These are phyloP conservation scores for Ganoderma lingzhi DNA, from an alignment of 1,284 basidiomycete genomes.

Conservation along the genomic window DNA sequence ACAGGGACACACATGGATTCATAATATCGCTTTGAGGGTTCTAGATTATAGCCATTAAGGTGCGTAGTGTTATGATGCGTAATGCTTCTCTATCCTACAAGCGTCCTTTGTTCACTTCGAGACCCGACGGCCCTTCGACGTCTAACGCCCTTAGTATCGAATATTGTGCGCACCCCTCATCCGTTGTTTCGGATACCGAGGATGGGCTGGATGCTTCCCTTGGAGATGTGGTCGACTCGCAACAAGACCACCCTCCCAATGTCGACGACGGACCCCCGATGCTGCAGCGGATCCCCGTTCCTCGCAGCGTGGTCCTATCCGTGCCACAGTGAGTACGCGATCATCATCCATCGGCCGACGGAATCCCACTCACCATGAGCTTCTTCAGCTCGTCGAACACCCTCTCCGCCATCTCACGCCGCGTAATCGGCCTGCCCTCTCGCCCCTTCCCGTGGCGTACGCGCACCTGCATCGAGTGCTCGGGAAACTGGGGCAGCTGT, in stretches of 20 bases:
- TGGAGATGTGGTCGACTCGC: slow-evolving; percentile 17
- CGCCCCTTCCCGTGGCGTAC: slow-evolving; percentile 10
- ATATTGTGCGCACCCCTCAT: neutral
- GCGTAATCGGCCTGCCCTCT: neutral
- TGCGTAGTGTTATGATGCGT: neutral
- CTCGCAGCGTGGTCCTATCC: neutral
- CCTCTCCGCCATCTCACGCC: slow-evolving; percentile 4
- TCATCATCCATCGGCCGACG: neutral
- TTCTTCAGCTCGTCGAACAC: slow-evolving; percentile 5
- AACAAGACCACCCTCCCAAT: slow-evolving; percentile 11
- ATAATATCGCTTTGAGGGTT: neutral
- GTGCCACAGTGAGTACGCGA: neutral
- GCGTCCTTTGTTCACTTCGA: neutral
- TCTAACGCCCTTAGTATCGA: neutral
- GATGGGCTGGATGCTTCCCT: slow-evolving; percentile 18
- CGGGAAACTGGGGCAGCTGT: slow-evolving; percentile 1
- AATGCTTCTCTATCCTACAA: neutral
- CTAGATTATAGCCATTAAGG: neutral
- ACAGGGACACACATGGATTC: slow-evolving; percentile 3
- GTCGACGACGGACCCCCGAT: neutral
- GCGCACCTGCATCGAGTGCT: slow-evolving; percentile 6
- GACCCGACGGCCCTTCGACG: neutral
- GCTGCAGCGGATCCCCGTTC: neutral
- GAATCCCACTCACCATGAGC: slow-evolving; percentile 7
- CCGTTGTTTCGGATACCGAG: slow-evolving; percentile 5